Conservation (phyloP, 2,329 filamentous ascomycete genomes). For the Grosmannia clavigera region DNA sequence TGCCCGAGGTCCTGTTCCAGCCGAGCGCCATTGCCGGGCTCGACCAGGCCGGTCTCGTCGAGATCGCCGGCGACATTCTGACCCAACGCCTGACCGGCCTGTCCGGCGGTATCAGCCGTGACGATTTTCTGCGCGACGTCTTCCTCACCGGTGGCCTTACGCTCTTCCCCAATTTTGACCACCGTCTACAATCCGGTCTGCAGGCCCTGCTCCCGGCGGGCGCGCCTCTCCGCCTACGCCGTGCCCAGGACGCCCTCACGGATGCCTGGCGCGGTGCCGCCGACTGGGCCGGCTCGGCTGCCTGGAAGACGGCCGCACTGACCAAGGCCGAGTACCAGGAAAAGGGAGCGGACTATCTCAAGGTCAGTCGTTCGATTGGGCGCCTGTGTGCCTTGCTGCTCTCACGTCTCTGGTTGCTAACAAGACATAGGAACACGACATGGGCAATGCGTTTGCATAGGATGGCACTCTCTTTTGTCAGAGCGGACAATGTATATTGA, state of each 20-base stretch:
- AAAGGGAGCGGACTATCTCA: constrained; percentile 89
- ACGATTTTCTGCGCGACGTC: constrained; percentile 68
- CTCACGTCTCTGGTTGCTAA: background rate
- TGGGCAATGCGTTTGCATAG: constrained; percentile 41
- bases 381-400: too few relatives aligned
- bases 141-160: constrained; percentile 94
- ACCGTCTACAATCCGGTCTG: constrained; percentile 63
- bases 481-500: too few relatives aligned
- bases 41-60: constrained; percentile 85
- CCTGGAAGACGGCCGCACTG: constrained; percentile 53
- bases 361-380: constrained; percentile 38
- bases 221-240: constrained; percentile 54
- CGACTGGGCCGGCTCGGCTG: constrained; percentile 56
- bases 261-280: constrained; percentile 95
- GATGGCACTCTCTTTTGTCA: too few relatives aligned
- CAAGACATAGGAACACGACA: constrained; percentile 45
- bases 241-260: constrained; percentile 61
- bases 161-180: constrained; percentile 75
- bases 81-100: constrained; percentile 60
- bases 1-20: constrained; percentile 87
- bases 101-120: constrained; percentile 32
- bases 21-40: constrained; percentile 73
- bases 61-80: constrained; percentile 83
- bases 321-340: constrained; percentile 76
- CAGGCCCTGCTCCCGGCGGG: constrained; percentile 59